phyloP scores from a whole-genome alignment of 352 stramenopile species.

The Blastocystis sp. region DNA sequence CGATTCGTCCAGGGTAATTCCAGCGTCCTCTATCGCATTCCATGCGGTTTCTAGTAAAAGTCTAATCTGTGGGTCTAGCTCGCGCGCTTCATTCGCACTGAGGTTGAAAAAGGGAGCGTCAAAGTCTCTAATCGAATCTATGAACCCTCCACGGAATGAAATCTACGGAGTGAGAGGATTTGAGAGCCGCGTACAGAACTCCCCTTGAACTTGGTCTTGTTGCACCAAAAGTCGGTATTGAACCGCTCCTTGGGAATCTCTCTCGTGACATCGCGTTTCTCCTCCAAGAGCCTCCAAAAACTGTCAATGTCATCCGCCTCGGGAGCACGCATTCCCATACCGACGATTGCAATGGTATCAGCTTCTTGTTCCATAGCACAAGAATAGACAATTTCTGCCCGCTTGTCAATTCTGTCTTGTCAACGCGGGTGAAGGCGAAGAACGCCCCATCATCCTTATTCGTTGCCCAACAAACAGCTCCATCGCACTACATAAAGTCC shows the following conservation, averaged over 20 bases:
- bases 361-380: constrained; percentile 12
- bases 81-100: constrained; percentile 63
- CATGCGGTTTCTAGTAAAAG: constrained; percentile 65
- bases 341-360: constrained; percentile 67
- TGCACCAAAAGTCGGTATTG: constrained; percentile 70
- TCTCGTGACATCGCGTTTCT: constrained; percentile 62
- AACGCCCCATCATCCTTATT: background rate
- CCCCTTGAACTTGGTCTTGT: constrained; percentile 53
- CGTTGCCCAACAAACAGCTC: constrained; percentile 34
- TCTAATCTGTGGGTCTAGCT: constrained; percentile 69
- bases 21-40: constrained; percentile 65
- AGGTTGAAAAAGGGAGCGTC: constrained; percentile 70
- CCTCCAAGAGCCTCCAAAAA: constrained; percentile 63
- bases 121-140: constrained; percentile 70
- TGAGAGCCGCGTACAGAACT: constrained; percentile 25
- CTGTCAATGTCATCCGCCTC: constrained; percentile 63
- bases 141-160: constrained; percentile 61
- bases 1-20: background rate
- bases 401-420: constrained; percentile 63
- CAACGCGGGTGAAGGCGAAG: constrained; percentile 12
- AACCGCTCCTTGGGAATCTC: constrained; percentile 70
- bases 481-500: constrained; percentile 43
- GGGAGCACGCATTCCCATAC: constrained; percentile 65
- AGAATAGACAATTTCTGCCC: constrained; percentile 26
- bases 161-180: constrained; percentile 41